Evolutionary conservation across 495 filamentous ascomycete genomes (phyloP).

Genomic region (Penicillium chermesinum): DNA sequence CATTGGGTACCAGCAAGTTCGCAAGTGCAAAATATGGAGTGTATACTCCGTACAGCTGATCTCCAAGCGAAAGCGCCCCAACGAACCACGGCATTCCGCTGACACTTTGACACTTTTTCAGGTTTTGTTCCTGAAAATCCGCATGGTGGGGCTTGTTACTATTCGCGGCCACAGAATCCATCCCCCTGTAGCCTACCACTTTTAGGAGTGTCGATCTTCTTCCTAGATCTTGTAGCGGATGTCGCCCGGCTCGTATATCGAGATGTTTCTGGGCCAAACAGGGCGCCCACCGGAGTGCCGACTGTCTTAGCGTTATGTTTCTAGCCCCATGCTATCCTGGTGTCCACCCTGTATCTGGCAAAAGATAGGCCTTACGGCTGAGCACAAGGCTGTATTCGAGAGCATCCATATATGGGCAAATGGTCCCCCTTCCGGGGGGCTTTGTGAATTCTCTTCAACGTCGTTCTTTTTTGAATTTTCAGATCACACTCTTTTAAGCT

Average conservation of each 20-base stretch:
- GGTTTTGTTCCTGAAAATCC: too few species aligned
- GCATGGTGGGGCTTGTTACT: too few species aligned
- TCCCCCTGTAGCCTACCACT: too few species aligned
- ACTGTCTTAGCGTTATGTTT: not conserved
- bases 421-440: not conserved
- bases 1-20: too few species aligned
- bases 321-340: not conserved
- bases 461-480: not conserved
- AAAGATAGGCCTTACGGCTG: too few species aligned
- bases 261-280: not conserved
- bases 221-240: not conserved
- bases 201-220: too few species aligned
- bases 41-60: too few species aligned
- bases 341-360: too few species aligned
- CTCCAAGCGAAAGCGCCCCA: not conserved
- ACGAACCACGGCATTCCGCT: not conserved
- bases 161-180: too few species aligned
- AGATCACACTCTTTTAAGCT: conserved; percentile 1
- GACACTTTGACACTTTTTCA: not conserved
- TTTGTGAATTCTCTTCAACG: not conserved
- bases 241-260: not conserved
- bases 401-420: not conserved
- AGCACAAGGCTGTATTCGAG: too few species aligned
- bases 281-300: not conserved
- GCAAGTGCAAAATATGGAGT: too few species aligned